A percentile compares a stretch with the other conserved stretches of the same genome.
Evolutionary conservation across 345 rosid species (phyloP).

Genomic region (Citrus glauca): DNA sequence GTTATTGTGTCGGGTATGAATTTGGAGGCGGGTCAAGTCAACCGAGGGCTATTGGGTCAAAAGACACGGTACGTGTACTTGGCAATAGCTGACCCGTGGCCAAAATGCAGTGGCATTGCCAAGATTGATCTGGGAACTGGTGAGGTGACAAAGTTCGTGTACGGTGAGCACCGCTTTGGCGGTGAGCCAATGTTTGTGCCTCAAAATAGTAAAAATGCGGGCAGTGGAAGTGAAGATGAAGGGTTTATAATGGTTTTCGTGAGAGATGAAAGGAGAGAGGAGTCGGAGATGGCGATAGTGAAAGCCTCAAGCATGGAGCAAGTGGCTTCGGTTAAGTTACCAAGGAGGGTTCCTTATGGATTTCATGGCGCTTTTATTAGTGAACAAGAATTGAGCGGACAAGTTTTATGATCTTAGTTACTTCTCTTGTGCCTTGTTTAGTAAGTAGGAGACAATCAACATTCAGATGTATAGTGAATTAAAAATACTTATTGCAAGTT

Average conservation of each 20-base stretch:
- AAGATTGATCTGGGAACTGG: slow-evolving; percentile 52
- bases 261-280: slow-evolving; percentile 48
- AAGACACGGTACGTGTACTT: slow-evolving; percentile 55
- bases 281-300: slow-evolving; percentile 57
- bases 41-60: slow-evolving; percentile 34
- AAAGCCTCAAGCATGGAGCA: slow-evolving; percentile 46
- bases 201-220: neutral
- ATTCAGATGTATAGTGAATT: neutral
- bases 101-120: slow-evolving; percentile 60
- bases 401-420: slow-evolving; percentile 3
- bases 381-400: slow-evolving; percentile 35
- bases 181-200: slow-evolving; percentile 63
- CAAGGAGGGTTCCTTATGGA: slow-evolving; percentile 68
- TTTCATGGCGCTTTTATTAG: slow-evolving; percentile 72
- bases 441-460: neutral
- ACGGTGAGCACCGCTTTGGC: slow-evolving; percentile 52
- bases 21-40: slow-evolving; percentile 65
- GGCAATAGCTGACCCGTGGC: slow-evolving; percentile 84
- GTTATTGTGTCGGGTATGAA: slow-evolving; percentile 40
- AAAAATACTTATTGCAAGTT: too few relatives aligned
- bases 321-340: slow-evolving; percentile 47
- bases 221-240: slow-evolving; percentile 30
- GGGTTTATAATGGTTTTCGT: slow-evolving; percentile 58
- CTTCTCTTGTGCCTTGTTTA: neutral
- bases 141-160: slow-evolving; percentile 33